A percentile compares a stretch with the other conserved stretches of the same genome.
phyloP scores from a whole-genome alignment of 352 stramenopile species.

The Phytophthora pini region DNA sequence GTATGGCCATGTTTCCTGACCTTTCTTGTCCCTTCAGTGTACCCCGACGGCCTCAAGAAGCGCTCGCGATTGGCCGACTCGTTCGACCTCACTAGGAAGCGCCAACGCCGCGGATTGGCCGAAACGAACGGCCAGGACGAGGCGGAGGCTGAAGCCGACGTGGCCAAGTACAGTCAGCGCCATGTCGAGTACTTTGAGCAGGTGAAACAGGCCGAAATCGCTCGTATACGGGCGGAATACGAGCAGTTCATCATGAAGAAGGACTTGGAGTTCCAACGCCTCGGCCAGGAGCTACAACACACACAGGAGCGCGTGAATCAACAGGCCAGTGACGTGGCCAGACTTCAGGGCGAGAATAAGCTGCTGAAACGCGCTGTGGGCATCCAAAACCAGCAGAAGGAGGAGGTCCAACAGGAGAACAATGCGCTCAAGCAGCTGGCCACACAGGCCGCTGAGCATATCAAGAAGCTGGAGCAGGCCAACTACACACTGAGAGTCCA shows the following conservation, averaged over 20 bases:
- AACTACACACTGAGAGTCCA: constrained; percentile 90
- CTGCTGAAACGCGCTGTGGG: constrained; percentile 84
- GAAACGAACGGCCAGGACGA: constrained; percentile 25
- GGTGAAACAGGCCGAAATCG: constrained; percentile 81
- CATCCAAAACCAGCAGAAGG: constrained; percentile 91
- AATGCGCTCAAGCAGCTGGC: constrained; percentile 72
- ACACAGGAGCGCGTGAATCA: constrained; percentile 43
- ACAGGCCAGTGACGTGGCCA: constrained; percentile 65
- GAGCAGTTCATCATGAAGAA: constrained; percentile 88
- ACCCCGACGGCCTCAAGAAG: constrained; percentile 77
- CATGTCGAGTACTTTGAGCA: constrained; percentile 91
- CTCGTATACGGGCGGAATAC: constrained; percentile 82
- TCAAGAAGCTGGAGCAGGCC: constrained; percentile 85
- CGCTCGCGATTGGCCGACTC: constrained; percentile 66
- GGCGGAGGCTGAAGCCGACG: constrained; percentile 45
- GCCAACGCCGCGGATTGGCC: constrained; percentile 47
- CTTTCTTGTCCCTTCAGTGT: constrained; percentile 30
- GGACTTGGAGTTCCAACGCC: constrained; percentile 73
- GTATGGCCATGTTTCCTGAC: neutral
- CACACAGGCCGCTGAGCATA: constrained; percentile 84
- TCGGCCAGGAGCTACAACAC: constrained; percentile 59
- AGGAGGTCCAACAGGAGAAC: constrained; percentile 82
- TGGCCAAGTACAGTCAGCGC: constrained; percentile 86
- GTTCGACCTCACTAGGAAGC: constrained; percentile 63
- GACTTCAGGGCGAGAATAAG: constrained; percentile 84